Evolutionary conservation across 345 rosid genomes (phyloP), one percentile per base, ranked within the genome.

Genomic region (Camelina neglecta): DNA sequence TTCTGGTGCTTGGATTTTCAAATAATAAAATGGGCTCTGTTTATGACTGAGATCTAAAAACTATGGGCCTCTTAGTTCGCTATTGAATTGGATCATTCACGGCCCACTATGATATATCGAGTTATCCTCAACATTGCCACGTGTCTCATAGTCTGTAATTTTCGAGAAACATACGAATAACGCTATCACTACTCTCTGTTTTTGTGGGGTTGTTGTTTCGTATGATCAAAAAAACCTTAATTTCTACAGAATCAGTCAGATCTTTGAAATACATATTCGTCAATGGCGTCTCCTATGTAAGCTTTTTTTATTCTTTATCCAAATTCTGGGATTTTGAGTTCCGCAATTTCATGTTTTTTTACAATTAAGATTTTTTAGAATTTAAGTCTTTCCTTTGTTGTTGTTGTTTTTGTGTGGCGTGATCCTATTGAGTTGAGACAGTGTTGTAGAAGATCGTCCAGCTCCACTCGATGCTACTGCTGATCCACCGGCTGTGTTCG

Each of bases 401-500:
- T 29, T 29, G 31, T 29, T 44, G 8, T 35, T 41, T 41, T 56
- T 6, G 5, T 20, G 20, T 11, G 6, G 35, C 44, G 65, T 69
- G 31, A 33, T 69, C 24, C 26, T 59, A 18, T 41, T 48, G 29
- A 60, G 50, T 58, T 18, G 23, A 21, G 23, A 21, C 69, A 79
- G 81, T 67, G 77, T 50, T 9, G 74, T 69, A 23, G 94, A 91
- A 75, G 58, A 65, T 35, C 74, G 82, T 69, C 90, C 92, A 54
- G 81, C 84, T 3, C 7, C 81, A 0, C 76, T 93, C 67, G 86
- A 80, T 47, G 87, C 96, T 59, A 61, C 76, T 35, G 75, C 96
- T 4, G 87, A 81, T 63, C 93, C 82, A 64, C 95, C 95, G 11
- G 79, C 93, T 20, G 83, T 90, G 41, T 88, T 88, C 59, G 98